A percentile compares a stretch with the other conserved stretches of the same genome.
These are phyloP conservation scores for Isabelozyma gotoi DNA, from an alignment of 805 yeast species.

Conservation along the genomic window DNA sequence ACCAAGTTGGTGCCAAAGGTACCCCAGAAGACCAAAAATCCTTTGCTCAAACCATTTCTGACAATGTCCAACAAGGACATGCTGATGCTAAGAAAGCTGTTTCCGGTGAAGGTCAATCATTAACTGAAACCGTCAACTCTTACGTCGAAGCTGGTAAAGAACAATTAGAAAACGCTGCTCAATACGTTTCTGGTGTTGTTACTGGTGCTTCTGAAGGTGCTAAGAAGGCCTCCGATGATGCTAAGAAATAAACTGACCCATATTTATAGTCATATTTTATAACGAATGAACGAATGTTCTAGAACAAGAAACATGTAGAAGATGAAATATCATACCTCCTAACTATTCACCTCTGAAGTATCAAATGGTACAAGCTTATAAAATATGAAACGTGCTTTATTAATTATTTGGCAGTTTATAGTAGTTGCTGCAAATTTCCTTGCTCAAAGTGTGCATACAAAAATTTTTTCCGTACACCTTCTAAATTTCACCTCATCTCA, in stretches of 20 bases:
- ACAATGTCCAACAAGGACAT: constrained; percentile 55
- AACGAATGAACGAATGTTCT: background rate
- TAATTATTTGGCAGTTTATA: too few relatives aligned
- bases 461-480: background rate
- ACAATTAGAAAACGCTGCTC: constrained; percentile 53
- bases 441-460: background rate
- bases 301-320: background rate
- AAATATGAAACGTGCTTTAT: too few relatives aligned
- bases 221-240: constrained; percentile 26
- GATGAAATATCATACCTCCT: too few relatives aligned
- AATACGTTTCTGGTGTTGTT: constrained; percentile 51
- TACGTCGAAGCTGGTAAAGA: constrained; percentile 59
- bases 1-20: constrained; percentile 55
- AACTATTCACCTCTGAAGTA: too few relatives aligned
- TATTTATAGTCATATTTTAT: too few relatives aligned
- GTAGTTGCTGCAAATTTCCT: background rate
- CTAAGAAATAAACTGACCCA: constrained; percentile 20
- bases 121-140: constrained; percentile 41
- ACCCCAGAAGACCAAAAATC: constrained; percentile 73
- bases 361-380: too few relatives aligned
- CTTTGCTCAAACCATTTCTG: constrained; percentile 65
- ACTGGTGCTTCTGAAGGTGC: constrained; percentile 62
- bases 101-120: constrained; percentile 15
- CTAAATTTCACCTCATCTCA: background rate
- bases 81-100: constrained; percentile 47